phyloP scores from a whole-genome alignment of 1,139 yeast species.

The Pichia kudriavzevii region DNA sequence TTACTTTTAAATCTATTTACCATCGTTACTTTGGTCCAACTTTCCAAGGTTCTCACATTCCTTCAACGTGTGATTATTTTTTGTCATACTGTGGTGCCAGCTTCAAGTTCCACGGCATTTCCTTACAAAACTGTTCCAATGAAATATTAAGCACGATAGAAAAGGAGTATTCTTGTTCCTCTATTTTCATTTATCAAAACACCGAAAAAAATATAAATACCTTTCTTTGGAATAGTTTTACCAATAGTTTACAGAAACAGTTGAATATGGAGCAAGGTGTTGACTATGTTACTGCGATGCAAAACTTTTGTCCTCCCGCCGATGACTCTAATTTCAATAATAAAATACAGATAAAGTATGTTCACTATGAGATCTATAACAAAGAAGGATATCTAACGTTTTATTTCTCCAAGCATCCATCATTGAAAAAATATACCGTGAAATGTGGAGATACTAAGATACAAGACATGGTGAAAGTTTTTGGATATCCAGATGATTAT shows the following conservation, averaged over 20 bases:
- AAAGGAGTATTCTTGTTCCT: slow-evolving; percentile 34
- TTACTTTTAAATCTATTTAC: slow-evolving; percentile 38
- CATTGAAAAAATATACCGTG: slow-evolving; percentile 12
- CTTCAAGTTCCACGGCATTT: slow-evolving; percentile 34
- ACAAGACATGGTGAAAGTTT: slow-evolving; percentile 38
- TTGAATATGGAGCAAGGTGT: background rate
- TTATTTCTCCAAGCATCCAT: slow-evolving; percentile 6
- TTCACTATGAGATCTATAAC: slow-evolving; percentile 1
- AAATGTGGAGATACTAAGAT: slow-evolving; percentile 40
- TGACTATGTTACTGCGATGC: slow-evolving; percentile 1
- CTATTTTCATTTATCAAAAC: slow-evolving; percentile 34
- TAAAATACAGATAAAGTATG: background rate
- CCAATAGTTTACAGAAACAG: background rate
- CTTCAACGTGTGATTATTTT: slow-evolving; percentile 26
- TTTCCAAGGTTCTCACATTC: slow-evolving; percentile 39
- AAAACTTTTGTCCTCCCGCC: background rate
- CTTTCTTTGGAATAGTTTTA: slow-evolving; percentile 3
- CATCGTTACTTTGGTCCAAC: slow-evolving; percentile 59
- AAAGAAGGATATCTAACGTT: background rate
- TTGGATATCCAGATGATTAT: slow-evolving; percentile 54
- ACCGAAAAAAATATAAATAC: slow-evolving; percentile 1
- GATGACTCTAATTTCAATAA: too few species aligned
- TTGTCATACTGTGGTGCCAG: slow-evolving; percentile 51
- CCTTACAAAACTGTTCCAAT: slow-evolving; percentile 5
- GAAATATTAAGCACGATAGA: slow-evolving; percentile 28